Conservation (phyloP, 257 asterid species). For the Ajuga chamaepitys region DNA sequence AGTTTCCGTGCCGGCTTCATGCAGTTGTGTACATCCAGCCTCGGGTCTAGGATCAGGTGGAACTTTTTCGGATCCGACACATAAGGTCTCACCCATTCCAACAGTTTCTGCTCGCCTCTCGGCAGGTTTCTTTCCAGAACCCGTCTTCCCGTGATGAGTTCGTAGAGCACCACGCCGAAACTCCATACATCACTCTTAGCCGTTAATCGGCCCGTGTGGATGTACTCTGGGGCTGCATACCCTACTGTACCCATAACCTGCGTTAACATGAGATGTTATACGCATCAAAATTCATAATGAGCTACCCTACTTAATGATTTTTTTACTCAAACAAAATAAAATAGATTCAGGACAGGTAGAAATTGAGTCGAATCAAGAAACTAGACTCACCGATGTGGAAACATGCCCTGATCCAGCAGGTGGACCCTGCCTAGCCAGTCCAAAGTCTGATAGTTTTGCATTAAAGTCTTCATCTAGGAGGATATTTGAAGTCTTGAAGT, state of each 20-base stretch:
- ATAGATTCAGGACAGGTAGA: not conserved
- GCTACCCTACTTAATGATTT: not conserved
- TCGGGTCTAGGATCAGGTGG: conserved; percentile 59
- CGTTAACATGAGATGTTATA: no score
- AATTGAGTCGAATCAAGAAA: conserved; percentile 11
- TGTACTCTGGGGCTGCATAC: conserved; percentile 92
- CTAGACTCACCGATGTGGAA: conserved; percentile 64
- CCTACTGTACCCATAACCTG: conserved; percentile 92
- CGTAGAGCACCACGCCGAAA: conserved; percentile 84
- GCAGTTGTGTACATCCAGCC: conserved; percentile 56
- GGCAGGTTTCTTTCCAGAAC: conserved; percentile 83
- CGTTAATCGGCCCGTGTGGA: conserved; percentile 75
- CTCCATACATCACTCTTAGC: conserved; percentile 97
- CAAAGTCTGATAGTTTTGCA: conserved; percentile 90
- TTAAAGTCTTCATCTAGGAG: conserved; percentile 78
- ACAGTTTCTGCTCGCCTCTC: conserved; percentile 78
- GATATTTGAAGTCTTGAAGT: conserved; percentile 85
- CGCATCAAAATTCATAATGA: no score
- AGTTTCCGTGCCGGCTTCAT: conserved; percentile 70
- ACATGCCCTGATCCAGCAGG: conserved; percentile 69
- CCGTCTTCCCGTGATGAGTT: conserved; percentile 87
- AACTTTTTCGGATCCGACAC: conserved; percentile 75
- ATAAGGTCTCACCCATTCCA: conserved; percentile 88
- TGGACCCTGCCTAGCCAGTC: conserved; percentile 94
- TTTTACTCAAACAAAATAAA: not conserved